Conservation (phyloP, 78 protist species). For the Trichosphaerium sp. region DNA sequence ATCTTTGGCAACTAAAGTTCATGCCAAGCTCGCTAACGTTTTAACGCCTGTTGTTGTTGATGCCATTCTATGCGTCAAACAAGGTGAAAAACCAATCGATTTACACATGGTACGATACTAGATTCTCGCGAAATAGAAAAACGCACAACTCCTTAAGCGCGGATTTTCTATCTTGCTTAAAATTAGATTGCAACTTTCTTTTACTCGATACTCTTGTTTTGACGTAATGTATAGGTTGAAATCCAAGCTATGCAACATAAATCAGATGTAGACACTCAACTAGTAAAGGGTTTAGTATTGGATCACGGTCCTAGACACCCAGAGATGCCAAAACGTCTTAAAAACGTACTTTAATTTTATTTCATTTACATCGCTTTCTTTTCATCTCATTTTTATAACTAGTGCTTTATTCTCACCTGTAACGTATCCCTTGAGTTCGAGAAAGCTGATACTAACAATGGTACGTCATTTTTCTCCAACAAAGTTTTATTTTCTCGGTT, state of each 20-base stretch:
- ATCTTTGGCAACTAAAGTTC: constrained; percentile 82
- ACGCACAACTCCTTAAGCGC: too few relatives aligned
- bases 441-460: too few relatives aligned
- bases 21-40: constrained; percentile 52
- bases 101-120: constrained; percentile 88
- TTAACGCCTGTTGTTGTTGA: constrained; percentile 87
- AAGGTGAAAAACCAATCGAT: constrained; percentile 66
- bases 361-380: too few relatives aligned
- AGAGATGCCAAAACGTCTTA: constrained; percentile 86
- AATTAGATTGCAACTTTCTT: too few relatives aligned
- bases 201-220: too few relatives aligned
- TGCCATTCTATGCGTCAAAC: constrained; percentile 73
- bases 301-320: constrained; percentile 99
- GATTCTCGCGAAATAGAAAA: neutral
- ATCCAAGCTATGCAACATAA: constrained; percentile 95
- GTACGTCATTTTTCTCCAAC: too few relatives aligned
- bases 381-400: too few relatives aligned
- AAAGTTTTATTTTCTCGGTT: too few relatives aligned
- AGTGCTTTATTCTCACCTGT: constrained; percentile 76
- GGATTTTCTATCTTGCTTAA: too few relatives aligned
- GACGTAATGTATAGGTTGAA: too few relatives aligned
- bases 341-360: too few relatives aligned
- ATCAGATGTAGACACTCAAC: constrained; percentile 60
- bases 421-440: constrained; percentile 98
- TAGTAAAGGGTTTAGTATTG: constrained; percentile 93